Conservation (phyloP, 768 basidiomycete genomes). For the Cystofilobasidium bisporidii region DNA sequence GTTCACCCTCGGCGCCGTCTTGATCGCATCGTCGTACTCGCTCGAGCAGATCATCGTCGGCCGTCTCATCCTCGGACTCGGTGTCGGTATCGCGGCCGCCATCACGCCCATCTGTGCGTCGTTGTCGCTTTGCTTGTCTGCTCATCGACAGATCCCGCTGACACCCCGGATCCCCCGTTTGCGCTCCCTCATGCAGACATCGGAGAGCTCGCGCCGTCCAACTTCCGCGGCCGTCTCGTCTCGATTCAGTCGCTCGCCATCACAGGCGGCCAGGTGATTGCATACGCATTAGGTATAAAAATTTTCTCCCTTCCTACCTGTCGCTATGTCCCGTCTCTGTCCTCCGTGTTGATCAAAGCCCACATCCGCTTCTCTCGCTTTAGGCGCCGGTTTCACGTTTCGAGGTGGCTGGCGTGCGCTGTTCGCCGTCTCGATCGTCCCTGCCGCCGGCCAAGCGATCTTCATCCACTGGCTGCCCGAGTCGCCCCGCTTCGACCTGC, state of each 20-base stretch:
- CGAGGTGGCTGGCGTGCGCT: constrained; percentile 33
- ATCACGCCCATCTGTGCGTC: constrained; percentile 29
- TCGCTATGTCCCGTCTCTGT: too few relatives aligned
- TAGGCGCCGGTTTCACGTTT: constrained; percentile 28
- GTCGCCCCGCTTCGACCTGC: constrained; percentile 32
- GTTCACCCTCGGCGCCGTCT: constrained; percentile 29
- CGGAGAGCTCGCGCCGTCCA: constrained; percentile 31
- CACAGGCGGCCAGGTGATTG: constrained; percentile 34
- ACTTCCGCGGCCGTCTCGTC: constrained; percentile 32
- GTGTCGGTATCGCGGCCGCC: constrained; percentile 32
- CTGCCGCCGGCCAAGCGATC: constrained; percentile 30
- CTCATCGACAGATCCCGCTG: too few relatives aligned
- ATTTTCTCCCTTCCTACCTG: too few relatives aligned
- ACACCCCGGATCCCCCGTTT: too few relatives aligned
- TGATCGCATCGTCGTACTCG: constrained; percentile 32
- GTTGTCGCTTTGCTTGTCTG: too few relatives aligned
- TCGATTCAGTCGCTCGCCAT: constrained; percentile 34
- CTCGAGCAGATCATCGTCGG: constrained; percentile 33
- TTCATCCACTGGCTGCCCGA: constrained; percentile 31
- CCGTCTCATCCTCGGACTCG: constrained; percentile 31
- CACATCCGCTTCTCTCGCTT: too few relatives aligned
- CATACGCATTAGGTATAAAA: constrained; percentile 30
- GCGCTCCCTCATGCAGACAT: neutral
- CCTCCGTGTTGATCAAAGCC: too few relatives aligned
- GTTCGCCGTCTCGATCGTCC: constrained; percentile 33